Evolutionary conservation across 192 early-diverging fungal genomes (phyloP).

Genomic region (Lunasporangiospora selenospora): DNA sequence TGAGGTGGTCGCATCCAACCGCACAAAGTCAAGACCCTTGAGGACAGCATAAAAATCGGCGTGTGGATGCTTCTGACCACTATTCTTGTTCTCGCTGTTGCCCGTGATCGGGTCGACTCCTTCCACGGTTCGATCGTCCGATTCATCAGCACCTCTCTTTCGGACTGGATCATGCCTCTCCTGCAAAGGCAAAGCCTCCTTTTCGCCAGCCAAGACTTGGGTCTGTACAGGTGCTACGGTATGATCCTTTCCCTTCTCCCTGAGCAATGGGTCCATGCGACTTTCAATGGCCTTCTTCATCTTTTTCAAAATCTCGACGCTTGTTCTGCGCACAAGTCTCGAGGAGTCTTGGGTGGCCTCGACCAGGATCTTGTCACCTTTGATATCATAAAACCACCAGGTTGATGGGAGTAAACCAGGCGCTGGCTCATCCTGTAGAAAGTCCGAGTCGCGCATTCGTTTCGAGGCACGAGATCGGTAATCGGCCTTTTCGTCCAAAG

Average conservation of each 20-base stretch:
- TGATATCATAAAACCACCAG: constrained; percentile 53
- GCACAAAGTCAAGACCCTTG: constrained; percentile 42
- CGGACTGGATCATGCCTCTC: background rate
- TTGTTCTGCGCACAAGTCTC: constrained; percentile 33
- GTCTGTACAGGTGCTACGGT: constrained; percentile 14
- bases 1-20: constrained; percentile 49
- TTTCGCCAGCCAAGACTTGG: constrained; percentile 11
- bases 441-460: constrained; percentile 21
- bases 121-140: background rate
- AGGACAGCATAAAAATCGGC: constrained; percentile 43
- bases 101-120: background rate
- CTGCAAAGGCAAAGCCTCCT: background rate
- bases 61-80: constrained; percentile 18
- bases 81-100: background rate
- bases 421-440: background rate
- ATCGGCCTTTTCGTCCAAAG: constrained; percentile 27
- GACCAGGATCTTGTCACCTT: constrained; percentile 50
- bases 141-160: background rate
- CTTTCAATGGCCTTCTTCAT: constrained; percentile 23
- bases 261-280: background rate
- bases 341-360: constrained; percentile 44
- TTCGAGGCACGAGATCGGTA: constrained; percentile 32
- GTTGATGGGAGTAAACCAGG: constrained; percentile 12
- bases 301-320: constrained; percentile 27
- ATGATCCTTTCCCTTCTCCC: too few species aligned